These are phyloP conservation scores for Phytophthora crassamura DNA, from an alignment of 352 stramenopile species.

Conservation along the genomic window DNA sequence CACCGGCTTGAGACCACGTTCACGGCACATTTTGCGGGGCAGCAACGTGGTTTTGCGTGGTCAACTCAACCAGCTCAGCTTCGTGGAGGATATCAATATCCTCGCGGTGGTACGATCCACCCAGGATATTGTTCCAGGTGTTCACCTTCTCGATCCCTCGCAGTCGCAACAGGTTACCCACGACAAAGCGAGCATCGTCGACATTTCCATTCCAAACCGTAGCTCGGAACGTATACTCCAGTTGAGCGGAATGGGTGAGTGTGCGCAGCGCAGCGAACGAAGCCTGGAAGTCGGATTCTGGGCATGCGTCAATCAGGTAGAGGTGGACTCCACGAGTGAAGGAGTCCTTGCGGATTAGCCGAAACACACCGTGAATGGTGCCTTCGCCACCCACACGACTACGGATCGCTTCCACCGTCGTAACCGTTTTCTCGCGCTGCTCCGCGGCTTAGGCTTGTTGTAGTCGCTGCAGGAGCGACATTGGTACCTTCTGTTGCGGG, in stretches of 20 bases:
- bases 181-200: neutral
- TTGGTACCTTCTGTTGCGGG: no score
- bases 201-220: slow-evolving; percentile 2
- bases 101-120: slow-evolving; percentile 1
- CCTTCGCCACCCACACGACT: no score
- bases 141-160: neutral
- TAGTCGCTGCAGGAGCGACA: no score
- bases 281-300: neutral
- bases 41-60: no score
- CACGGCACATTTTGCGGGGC: no score
- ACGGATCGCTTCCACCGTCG: no score
- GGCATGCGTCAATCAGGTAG: neutral
- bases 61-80: neutral
- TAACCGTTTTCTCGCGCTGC: no score
- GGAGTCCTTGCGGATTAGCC: no score
- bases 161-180: slow-evolving; percentile 2
- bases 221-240: neutral
- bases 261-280: neutral
- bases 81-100: slow-evolving; percentile 1
- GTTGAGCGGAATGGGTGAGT: neutral
- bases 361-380: no score
- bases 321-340: neutral
- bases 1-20: no score
- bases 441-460: no score
- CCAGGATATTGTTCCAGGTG: neutral